Evolutionary conservation across 2,329 filamentous ascomycete species (phyloP).

Genomic region (Phyllosticta ampelicida): DNA sequence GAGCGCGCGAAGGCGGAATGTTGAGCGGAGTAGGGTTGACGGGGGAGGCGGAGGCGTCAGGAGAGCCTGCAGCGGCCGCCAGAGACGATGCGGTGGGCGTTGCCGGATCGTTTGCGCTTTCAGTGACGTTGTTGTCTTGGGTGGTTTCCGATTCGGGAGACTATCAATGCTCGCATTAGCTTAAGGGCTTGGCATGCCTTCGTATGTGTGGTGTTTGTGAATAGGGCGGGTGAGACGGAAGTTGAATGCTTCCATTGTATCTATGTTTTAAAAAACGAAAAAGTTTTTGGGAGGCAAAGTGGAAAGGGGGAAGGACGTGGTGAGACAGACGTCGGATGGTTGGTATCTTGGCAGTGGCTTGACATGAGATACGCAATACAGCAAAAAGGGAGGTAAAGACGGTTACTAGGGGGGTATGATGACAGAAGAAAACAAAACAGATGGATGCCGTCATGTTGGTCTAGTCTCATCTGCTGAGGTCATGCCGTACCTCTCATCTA

Average conservation of each 20-base stretch:
- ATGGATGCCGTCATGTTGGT: neutral
- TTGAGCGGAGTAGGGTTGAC: slow-evolving; percentile 60
- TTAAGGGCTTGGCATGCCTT: neutral
- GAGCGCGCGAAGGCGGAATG: slow-evolving; percentile 74
- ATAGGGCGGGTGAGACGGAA: too few relatives aligned
- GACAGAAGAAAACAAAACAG: neutral
- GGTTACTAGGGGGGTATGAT: neutral
- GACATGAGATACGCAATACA: neutral
- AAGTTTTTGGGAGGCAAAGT: neutral
- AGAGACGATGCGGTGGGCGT: slow-evolving; percentile 49
- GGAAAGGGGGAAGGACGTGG: neutral
- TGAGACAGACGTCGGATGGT: neutral
- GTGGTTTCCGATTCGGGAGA: neutral
- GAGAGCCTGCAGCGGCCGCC: neutral
- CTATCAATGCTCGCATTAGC: neutral
- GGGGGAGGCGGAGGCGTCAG: slow-evolving; percentile 40
- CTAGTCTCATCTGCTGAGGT: neutral
- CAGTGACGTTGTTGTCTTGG: neutral
- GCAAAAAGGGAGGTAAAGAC: neutral
- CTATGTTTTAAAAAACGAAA: too few relatives aligned
- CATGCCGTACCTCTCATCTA: slow-evolving; percentile 4
- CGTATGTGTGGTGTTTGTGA: neutral
- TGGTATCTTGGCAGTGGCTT: neutral
- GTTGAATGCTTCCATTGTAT: too few relatives aligned
- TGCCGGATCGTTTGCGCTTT: slow-evolving; percentile 31